Percentiles rank a stretch among this genome's conserved stretches.
phyloP scores from a whole-genome alignment of 2,329 filamentous ascomycete genomes.

The Verticillium nubilum region DNA sequence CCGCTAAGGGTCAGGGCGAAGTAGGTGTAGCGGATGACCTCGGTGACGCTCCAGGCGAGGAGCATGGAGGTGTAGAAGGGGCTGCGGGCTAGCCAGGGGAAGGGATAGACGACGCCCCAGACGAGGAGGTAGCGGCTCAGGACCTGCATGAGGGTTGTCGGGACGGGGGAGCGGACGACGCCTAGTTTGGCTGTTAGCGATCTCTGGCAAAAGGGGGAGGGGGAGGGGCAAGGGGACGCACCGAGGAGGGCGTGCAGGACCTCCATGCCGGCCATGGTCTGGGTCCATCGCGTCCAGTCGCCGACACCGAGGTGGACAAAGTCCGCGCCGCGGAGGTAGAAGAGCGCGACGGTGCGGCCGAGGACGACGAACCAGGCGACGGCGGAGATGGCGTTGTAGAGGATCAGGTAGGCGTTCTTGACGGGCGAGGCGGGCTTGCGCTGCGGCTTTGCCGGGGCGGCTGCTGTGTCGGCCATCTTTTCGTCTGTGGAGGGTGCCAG shows the following conservation, averaged over 20 bases:
- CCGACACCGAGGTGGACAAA: slow-evolving; percentile 59
- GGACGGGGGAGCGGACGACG: slow-evolving; percentile 76
- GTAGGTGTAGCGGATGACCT: slow-evolving; percentile 89
- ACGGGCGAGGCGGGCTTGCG: slow-evolving; percentile 29
- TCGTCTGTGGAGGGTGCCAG: neutral
- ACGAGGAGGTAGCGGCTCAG: slow-evolving; percentile 81
- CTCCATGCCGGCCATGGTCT: slow-evolving; percentile 79
- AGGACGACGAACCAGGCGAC: slow-evolving; percentile 75
- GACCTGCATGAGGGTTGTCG: slow-evolving; percentile 89
- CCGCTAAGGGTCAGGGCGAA: slow-evolving; percentile 71
- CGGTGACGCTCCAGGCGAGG: slow-evolving; percentile 81
- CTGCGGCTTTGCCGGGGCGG: slow-evolving; percentile 11
- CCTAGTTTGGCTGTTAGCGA: slow-evolving; percentile 41
- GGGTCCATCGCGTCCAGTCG: slow-evolving; percentile 69
- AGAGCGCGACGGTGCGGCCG: slow-evolving; percentile 54
- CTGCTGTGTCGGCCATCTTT: slow-evolving; percentile 12
- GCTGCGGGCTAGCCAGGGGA: slow-evolving; percentile 59
- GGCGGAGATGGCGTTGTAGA: slow-evolving; percentile 79
- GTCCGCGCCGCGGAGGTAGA: slow-evolving; percentile 47
- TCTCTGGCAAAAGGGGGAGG: neutral
- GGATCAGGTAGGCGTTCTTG: slow-evolving; percentile 67
- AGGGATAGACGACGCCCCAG: slow-evolving; percentile 74
- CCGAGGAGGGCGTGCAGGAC: slow-evolving; percentile 75
- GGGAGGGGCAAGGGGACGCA: slow-evolving; percentile 29
- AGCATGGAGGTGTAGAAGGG: slow-evolving; percentile 73